Base-by-base conservation (phyloP, 2,329 filamentous ascomycete genomes). In the Fusarium sacchari region DNA sequence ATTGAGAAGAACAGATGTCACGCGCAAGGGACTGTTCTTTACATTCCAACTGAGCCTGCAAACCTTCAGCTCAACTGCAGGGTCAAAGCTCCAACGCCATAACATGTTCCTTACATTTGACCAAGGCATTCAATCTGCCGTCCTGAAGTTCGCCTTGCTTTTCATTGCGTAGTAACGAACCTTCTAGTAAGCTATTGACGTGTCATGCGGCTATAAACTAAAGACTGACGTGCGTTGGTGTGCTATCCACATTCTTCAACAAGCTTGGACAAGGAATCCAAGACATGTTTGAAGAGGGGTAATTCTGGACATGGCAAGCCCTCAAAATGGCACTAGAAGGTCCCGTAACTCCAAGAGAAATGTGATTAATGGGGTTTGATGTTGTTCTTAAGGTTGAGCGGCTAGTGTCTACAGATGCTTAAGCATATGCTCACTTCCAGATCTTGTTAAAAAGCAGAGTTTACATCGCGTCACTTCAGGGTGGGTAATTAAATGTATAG, bases 111-210 rank as follows among this genome's bases (percentile, higher is more conserved):
- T 24, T 37, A 37, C 20, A 49, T n/a, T 18, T 36, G 20, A 50
- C 28, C 32, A 37, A 36, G 26, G 34, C n/a, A 37, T 36, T 30
- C 50, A n/a, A 34, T 22, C 52, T 12, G 12, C 40, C 24, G 26
- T 49, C n/a, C 30, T 15, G 42, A 50, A 14, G 34, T 37, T 24
- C 57, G 60, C 61, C 47, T 71, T 63, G 40, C 49, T 34, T 60
- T 62, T 55, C 46, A 40, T 49, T 39, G 52, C 56, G 53, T 40
- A 57, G 60, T 49, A 71, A 71, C 52, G 42, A 49, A 46, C 15
- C 57, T 60, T 60, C 43, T 40, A n/a, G 26, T 46, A 11, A 6
- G 20, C 6, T 64, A 40, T 59, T 71, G 71, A 71, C 67, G 67
- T 64, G 67, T 60, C 70, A 43, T 73, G 17, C 71, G 37, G 14